Conservation (phyloP, 2,329 filamentous ascomycete genomes). For the Clarireedia monteithiana region DNA sequence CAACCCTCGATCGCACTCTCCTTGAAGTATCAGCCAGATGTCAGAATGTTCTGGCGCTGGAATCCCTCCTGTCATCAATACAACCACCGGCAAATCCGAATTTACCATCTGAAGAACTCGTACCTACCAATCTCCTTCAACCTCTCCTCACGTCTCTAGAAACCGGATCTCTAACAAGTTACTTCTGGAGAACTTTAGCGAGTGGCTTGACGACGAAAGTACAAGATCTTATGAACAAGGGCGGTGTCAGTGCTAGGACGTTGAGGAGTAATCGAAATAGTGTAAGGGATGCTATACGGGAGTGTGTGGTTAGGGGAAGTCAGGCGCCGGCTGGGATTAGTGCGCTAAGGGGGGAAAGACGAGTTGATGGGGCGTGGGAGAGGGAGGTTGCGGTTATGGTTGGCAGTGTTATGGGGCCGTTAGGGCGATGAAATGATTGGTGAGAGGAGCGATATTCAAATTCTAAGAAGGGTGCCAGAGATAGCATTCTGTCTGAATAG, state of each 20-base stretch:
- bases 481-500: too few species aligned
- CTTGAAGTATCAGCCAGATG: slow-evolving; percentile 76
- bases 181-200: slow-evolving; percentile 89
- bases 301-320: slow-evolving; percentile 75
- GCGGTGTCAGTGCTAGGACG: slow-evolving; percentile 76
- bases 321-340: slow-evolving; percentile 54
- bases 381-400: slow-evolving; percentile 94
- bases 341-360: slow-evolving; percentile 45
- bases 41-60: slow-evolving; percentile 85
- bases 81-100: slow-evolving; percentile 64
- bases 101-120: slow-evolving; percentile 32
- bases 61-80: slow-evolving; percentile 63
- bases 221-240: slow-evolving; percentile 74
- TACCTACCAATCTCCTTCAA: slow-evolving; percentile 51
- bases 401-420: slow-evolving; percentile 56
- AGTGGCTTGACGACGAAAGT: slow-evolving; percentile 68
- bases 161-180: slow-evolving; percentile 77
- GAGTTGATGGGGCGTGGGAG: slow-evolving; percentile 60
- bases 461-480: too few species aligned
- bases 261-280: slow-evolving; percentile 66
- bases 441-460: neutral
- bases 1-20: slow-evolving; percentile 73
- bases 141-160: slow-evolving; percentile 73
- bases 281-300: slow-evolving; percentile 69
- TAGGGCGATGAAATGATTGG: slow-evolving; percentile 23